A percentile compares a stretch with the other conserved stretches of the same genome.
These are phyloP conservation scores for Paecilomyces sp. DNA, from an alignment of 2,329 filamentous ascomycete species.

Conservation along the genomic window DNA sequence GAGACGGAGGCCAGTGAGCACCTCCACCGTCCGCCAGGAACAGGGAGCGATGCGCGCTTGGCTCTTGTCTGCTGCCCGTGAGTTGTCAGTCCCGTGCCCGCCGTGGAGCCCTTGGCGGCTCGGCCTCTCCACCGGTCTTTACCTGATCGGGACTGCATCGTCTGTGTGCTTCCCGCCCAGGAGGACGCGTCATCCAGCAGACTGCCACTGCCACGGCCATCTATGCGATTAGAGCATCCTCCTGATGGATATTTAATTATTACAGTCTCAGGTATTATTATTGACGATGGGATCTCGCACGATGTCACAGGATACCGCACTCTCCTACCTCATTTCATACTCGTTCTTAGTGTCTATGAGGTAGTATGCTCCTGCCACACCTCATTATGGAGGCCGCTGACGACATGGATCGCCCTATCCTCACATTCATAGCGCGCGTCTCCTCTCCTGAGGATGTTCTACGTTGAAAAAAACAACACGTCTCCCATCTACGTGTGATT, in stretches of 20 bases:
- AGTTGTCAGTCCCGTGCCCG: not conserved
- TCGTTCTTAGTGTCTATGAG: not conserved
- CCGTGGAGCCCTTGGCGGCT: not conserved
- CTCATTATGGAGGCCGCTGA: not conserved
- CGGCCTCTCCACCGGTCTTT: not conserved
- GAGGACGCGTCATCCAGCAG: not conserved
- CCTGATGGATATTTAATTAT: too few species aligned
- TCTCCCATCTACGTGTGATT: not conserved
- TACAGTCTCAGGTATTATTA: too few species aligned
- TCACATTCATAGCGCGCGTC: too few species aligned
- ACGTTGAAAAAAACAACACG: not conserved
- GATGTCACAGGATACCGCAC: not conserved
- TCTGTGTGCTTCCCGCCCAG: not conserved
- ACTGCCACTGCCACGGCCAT: not conserved
- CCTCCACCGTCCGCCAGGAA: not conserved
- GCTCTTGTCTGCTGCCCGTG: not conserved
- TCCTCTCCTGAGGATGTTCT: not conserved
- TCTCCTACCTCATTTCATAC: too few species aligned
- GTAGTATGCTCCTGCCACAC: not conserved
- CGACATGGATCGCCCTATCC: too few species aligned
- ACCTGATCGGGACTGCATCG: not conserved
- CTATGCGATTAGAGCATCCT: not conserved
- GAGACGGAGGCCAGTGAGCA: not conserved
- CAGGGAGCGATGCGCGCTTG: not conserved
- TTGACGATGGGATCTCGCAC: not conserved